Evolutionary conservation across 805 yeast species (phyloP).

Genomic region (Candida odintsovae): DNA sequence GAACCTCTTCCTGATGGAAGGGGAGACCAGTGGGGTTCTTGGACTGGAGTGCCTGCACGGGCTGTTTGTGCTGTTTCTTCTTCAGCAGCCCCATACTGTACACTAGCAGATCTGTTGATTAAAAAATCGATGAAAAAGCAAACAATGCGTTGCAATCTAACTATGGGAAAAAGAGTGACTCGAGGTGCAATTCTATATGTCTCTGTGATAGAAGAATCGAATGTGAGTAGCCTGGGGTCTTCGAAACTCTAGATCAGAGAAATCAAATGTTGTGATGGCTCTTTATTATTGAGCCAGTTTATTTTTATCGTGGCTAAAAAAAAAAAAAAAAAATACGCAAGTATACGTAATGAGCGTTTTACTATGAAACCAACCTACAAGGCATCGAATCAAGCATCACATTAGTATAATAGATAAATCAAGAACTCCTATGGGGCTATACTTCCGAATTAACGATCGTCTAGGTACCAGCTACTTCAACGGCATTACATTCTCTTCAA

Average conservation of each 20-base stretch:
- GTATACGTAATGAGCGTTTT: background rate
- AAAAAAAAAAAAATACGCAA: too few species aligned
- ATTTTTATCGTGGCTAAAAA: background rate
- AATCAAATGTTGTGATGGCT: too few species aligned
- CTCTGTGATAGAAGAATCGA: background rate
- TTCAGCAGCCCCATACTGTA: constrained; percentile 19
- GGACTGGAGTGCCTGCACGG: constrained; percentile 14
- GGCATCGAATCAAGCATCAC: background rate
- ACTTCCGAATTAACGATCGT: background rate
- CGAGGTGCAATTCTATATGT: background rate
- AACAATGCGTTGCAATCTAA: background rate
- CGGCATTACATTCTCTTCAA: constrained; percentile 29
- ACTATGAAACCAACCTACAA: background rate
- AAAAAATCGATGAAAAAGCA: background rate
- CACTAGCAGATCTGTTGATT: background rate
- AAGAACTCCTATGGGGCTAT: background rate
- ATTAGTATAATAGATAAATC: background rate
- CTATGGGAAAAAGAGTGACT: background rate
- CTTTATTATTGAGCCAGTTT: background rate
- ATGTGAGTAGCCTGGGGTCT: background rate
- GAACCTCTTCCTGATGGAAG: background rate
- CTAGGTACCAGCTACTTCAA: constrained; percentile 1
- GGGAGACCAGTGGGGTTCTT: constrained; percentile 21
- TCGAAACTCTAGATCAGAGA: background rate
- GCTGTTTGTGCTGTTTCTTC: constrained; percentile 12